Evolutionary conservation across 2,329 filamentous ascomycete genomes (phyloP), one percentile per base, ranked within the genome.

Genomic region (Leptodontidium sp.): DNA sequence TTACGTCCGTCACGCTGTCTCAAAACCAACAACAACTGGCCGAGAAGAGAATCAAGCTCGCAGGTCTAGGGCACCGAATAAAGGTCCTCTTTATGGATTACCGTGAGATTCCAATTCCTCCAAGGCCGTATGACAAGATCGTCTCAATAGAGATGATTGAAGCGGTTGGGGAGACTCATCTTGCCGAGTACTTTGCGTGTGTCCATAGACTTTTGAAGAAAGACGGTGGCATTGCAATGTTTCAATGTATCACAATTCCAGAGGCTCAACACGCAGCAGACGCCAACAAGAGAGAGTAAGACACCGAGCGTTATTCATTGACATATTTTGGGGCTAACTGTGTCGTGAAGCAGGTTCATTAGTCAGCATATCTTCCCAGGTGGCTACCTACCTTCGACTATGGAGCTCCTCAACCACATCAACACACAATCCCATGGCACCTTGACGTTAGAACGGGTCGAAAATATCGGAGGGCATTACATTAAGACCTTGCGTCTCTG

Each of bases 181-280:
- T 62, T 26, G 59, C 38, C 4, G 38, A 47, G 38, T 62, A 47
- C 40, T 62, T 62, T 26, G 24, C 38, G 59, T 9, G 40, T 45
- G 40, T 62, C 2, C 2, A 62, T 47, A 32, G 43, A 62, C 26
- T 62, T 35, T 24, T 62, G 8, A 62, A 47, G 59, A 17, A 45
- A 17, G 40, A 62, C 26, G 59, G 59, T 2, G 59, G 59, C 2
- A 62, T 62, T 64, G 55, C 55, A 9, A 59, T 59, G 55, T 59
- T 59, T 40, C 55, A 59, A 40, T 59, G 55, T 29, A 59, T 59
- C 21, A 59, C 55, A 4, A 59, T 59, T 35, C 55, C 55, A 40
- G 55, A 59, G 55, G 55, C 55, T 8, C 55, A 59, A n/a, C 55
- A 59, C n/a, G 38, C 29, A 12, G 32, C 32, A 15, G 55, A 59